These are phyloP conservation scores for Ogataea ramenticola DNA, from an alignment of 805 yeast species.

Conservation along the genomic window DNA sequence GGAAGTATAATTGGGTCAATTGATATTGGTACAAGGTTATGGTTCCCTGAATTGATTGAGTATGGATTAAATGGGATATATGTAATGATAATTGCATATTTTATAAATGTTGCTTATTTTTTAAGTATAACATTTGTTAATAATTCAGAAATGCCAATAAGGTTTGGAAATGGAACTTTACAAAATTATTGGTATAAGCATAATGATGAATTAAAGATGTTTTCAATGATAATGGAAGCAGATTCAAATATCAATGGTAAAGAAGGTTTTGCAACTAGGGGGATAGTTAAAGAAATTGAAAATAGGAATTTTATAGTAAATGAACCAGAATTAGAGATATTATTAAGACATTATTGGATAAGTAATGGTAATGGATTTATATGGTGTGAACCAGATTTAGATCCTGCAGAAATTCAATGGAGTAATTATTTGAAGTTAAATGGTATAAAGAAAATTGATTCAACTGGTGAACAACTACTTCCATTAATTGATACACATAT, in stretches of 20 bases:
- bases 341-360: conserved; percentile 81
- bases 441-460: conserved; percentile 7
- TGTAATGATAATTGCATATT: conserved; percentile 41
- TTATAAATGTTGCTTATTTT: conserved; percentile 40
- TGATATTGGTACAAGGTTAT: conserved; percentile 38
- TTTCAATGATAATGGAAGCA: conserved; percentile 56
- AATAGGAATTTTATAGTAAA: conserved; percentile 31
- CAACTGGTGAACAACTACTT: background rate
- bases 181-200: conserved; percentile 58
- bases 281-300: conserved; percentile 22
- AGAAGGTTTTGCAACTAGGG: conserved; percentile 31
- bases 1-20: conserved; percentile 34
- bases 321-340: conserved; percentile 57
- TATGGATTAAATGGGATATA: conserved; percentile 33
- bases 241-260: conserved; percentile 47
- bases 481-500: background rate
- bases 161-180: conserved; percentile 61
- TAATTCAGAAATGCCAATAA: conserved; percentile 42
- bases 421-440: conserved; percentile 22
- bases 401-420: conserved; percentile 62
- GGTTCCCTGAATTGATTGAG: conserved; percentile 28
- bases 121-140: conserved; percentile 38
- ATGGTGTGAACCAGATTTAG: conserved; percentile 88
- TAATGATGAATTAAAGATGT: conserved; percentile 63
- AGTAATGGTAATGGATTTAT: conserved; percentile 80